Evolutionary conservation across 306 rosid genomes (phyloP).

Genomic region (Casuarina cunninghamiana): DNA sequence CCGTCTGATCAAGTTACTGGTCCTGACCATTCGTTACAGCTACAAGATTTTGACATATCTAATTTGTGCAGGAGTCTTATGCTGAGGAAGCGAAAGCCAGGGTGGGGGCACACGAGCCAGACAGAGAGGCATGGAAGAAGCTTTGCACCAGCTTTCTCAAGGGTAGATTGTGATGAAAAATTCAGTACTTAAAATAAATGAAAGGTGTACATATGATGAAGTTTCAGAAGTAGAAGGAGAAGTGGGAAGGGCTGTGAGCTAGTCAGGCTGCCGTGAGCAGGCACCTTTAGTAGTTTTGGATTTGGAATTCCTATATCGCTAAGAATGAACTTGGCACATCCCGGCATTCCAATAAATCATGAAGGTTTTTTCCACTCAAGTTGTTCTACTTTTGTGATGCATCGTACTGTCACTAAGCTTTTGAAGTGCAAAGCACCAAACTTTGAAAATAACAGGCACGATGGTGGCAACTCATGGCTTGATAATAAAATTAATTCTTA

Average conservation of each 20-base stretch:
- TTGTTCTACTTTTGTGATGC: not conserved
- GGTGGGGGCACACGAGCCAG: constrained; percentile 50
- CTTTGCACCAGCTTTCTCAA: constrained; percentile 69
- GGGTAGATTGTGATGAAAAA: constrained; percentile 37
- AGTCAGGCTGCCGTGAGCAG: not conserved
- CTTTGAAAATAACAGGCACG: too few relatives aligned
- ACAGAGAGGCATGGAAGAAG: constrained; percentile 64
- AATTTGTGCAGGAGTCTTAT: constrained; percentile 43
- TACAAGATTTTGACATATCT: not conserved
- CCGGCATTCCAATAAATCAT: not conserved
- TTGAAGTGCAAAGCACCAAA: too few relatives aligned
- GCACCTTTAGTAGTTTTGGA: not conserved
- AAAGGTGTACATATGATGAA: constrained; percentile 15
- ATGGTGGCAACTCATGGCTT: too few relatives aligned
- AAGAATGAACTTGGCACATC: not conserved
- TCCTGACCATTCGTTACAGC: not conserved
- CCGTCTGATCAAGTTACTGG: not conserved
- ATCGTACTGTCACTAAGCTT: too few relatives aligned
- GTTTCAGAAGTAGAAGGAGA: not conserved
- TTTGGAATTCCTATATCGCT: not conserved
- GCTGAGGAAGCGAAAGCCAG: constrained; percentile 50
- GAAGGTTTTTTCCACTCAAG: not conserved
- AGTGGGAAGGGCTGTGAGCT: not conserved
- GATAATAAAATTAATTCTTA: too few relatives aligned
- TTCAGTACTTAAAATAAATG: not conserved